These are phyloP conservation scores for Leccinum pellstonianum DNA, from an alignment of 768 basidiomycete species.

Conservation along the genomic window DNA sequence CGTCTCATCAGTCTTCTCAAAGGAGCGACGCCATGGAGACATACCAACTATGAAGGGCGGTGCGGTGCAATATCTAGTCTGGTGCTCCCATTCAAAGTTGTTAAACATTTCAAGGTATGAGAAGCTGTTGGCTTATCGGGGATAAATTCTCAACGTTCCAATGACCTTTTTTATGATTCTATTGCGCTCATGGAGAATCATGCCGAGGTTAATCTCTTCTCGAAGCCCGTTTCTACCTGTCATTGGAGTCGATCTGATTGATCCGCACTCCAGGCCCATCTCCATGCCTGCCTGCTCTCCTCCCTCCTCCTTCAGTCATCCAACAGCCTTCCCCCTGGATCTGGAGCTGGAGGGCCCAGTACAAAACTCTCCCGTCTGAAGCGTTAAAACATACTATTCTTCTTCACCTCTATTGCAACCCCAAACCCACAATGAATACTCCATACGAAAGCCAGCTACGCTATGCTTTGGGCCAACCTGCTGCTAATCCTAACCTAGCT, in stretches of 20 bases:
- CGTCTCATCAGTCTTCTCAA: background rate
- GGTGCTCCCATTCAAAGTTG: background rate
- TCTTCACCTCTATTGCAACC: background rate
- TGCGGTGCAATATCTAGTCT: background rate
- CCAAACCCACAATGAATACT: background rate
- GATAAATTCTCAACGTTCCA: background rate
- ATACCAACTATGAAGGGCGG: background rate
- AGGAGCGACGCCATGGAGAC: background rate
- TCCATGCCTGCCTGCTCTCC: background rate
- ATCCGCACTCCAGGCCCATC: background rate
- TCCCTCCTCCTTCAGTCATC: background rate
- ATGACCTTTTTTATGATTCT: background rate
- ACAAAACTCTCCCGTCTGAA: background rate
- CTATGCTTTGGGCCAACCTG: background rate
- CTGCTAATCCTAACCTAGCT: too few relatives aligned
- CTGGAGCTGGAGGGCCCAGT: conserved; percentile 1
- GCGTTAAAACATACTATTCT: too few relatives aligned
- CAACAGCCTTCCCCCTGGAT: conserved; percentile 1
- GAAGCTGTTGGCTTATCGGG: background rate
- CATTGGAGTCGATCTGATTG: background rate
- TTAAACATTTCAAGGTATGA: too few relatives aligned
- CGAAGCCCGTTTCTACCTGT: background rate
- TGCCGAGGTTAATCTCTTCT: background rate
- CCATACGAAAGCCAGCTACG: background rate
- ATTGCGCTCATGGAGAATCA: background rate